These are phyloP conservation scores for Rutstroemia sp. DNA, from an alignment of 2,329 filamentous ascomycete species.

Conservation along the genomic window DNA sequence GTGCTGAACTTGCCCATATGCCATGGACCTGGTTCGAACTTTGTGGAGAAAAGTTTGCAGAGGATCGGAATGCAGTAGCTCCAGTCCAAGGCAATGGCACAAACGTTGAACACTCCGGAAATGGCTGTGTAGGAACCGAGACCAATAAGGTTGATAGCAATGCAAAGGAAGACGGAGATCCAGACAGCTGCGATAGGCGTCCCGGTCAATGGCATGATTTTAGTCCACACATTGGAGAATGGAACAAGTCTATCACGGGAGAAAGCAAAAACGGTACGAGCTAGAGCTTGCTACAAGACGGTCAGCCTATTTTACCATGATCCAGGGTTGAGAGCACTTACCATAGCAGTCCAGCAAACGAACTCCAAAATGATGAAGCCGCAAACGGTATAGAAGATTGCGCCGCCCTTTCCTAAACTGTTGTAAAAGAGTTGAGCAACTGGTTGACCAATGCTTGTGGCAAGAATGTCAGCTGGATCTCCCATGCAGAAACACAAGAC, in stretches of 20 bases:
- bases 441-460: conserved; percentile 42
- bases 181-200: conserved; percentile 55
- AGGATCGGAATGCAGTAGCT: conserved; percentile 49
- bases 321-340: conserved; percentile 33
- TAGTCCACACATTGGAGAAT: conserved; percentile 49
- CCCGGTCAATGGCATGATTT: conserved; percentile 44
- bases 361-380: conserved; percentile 52
- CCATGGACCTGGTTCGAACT: conserved; percentile 46
- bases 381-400: conserved; percentile 43
- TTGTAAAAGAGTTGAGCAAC: conserved; percentile 52
- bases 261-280: conserved; percentile 47
- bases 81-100: conserved; percentile 47
- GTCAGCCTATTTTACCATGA: conserved; percentile 33
- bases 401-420: conserved; percentile 44
- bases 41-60: conserved; percentile 42
- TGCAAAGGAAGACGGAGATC: conserved; percentile 46
- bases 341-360: conserved; percentile 48
- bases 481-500: conserved; percentile 49
- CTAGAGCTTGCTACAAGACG: conserved; percentile 36
- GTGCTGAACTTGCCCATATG: conserved; percentile 37
- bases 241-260: conserved; percentile 50
- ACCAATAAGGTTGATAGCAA: conserved; percentile 51
- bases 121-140: conserved; percentile 48
- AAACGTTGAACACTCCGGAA: conserved; percentile 45
- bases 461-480: conserved; percentile 34